phyloP scores from a whole-genome alignment of 805 yeast genomes.

The Saturnispora sekii region DNA sequence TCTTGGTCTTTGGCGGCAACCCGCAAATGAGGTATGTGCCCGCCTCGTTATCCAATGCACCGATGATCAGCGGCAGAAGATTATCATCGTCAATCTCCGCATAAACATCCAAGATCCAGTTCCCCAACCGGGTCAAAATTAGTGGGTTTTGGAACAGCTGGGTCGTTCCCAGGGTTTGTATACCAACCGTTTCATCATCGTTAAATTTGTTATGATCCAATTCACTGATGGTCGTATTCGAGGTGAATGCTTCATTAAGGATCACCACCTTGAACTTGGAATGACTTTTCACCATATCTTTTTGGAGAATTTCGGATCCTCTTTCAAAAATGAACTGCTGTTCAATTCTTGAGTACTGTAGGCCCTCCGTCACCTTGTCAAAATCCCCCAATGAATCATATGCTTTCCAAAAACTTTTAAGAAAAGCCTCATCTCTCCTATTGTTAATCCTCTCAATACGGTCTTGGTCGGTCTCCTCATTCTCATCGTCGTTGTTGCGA shows the following conservation, averaged over 20 bases:
- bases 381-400: slow-evolving; percentile 45
- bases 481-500: slow-evolving; percentile 20
- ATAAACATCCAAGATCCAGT: slow-evolving; percentile 85
- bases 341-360: slow-evolving; percentile 72
- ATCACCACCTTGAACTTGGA: slow-evolving; percentile 80
- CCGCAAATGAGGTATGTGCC: slow-evolving; percentile 86
- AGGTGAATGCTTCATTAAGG: slow-evolving; percentile 53
- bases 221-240: slow-evolving; percentile 15
- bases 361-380: slow-evolving; percentile 54
- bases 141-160: slow-evolving; percentile 76
- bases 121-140: slow-evolving; percentile 72
- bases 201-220: slow-evolving; percentile 9
- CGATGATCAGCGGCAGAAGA: slow-evolving; percentile 74
- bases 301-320: slow-evolving; percentile 83
- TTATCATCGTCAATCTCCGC: slow-evolving; percentile 59
- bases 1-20: slow-evolving; percentile 60
- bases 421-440: slow-evolving; percentile 26
- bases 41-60: slow-evolving; percentile 62
- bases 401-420: slow-evolving; percentile 44
- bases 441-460: slow-evolving; percentile 20
- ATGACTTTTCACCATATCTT: slow-evolving; percentile 68
- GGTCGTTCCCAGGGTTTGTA: slow-evolving; percentile 38
- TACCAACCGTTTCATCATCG: slow-evolving; percentile 24
- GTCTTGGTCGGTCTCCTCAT: slow-evolving; percentile 23
- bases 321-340: slow-evolving; percentile 81